phyloP scores from a whole-genome alignment of 2,329 filamentous ascomycete species.

The Calonectria pteridis region DNA sequence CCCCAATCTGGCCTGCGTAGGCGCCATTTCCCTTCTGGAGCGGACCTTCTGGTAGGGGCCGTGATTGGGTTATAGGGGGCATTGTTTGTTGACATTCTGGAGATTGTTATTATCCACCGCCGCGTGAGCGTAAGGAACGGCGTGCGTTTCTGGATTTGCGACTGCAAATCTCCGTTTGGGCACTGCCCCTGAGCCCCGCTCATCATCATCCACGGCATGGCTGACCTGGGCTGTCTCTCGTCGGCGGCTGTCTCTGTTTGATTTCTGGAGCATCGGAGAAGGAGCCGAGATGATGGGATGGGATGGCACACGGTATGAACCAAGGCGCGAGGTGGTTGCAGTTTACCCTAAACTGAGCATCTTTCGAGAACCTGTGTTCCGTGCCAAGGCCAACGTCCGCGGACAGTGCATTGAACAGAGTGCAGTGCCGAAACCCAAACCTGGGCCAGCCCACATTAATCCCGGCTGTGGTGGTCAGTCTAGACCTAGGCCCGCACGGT shows the following conservation, averaged over 20 bases:
- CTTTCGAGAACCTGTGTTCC: constrained; percentile 9
- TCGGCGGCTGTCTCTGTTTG: constrained; percentile 14
- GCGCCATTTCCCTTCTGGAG: constrained; percentile 36
- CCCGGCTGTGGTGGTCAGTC: constrained; percentile 16
- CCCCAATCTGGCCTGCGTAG: constrained; percentile 35
- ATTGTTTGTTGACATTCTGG: constrained; percentile 45
- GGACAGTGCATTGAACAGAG: constrained; percentile 21
- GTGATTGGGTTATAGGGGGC: constrained; percentile 38
- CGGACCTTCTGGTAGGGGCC: constrained; percentile 14
- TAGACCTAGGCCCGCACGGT: constrained; percentile 15
- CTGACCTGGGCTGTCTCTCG: constrained; percentile 29
- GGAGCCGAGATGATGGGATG: constrained; percentile 1
- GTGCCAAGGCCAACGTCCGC: background rate
- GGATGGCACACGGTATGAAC: background rate
- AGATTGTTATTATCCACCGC: constrained; percentile 46
- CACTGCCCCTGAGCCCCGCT: constrained; percentile 34
- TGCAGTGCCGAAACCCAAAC: constrained; percentile 23
- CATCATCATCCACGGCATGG: background rate
- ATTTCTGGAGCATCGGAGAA: background rate
- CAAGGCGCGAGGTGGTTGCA: background rate
- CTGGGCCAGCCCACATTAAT: constrained; percentile 22
- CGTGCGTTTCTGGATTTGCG: constrained; percentile 39
- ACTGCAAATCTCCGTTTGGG: constrained; percentile 18
- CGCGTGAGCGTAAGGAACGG: constrained; percentile 27
- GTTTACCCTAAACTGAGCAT: constrained; percentile 2